A percentile compares a stretch with the other conserved stretches of the same genome.
phyloP scores from a whole-genome alignment of 139 green algal species.

The Chlorella sp. region DNA sequence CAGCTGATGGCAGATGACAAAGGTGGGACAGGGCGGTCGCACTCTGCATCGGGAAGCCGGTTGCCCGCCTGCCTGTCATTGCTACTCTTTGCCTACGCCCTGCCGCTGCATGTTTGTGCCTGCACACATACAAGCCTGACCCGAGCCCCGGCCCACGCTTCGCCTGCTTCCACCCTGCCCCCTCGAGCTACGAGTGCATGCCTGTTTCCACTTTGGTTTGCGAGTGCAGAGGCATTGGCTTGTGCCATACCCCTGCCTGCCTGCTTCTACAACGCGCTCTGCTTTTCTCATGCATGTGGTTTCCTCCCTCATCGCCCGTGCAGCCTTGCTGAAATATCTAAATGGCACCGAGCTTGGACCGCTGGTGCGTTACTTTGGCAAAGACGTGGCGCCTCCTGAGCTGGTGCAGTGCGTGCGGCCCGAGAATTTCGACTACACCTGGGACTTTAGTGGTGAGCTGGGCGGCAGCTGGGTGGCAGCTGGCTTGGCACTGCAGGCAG shows the following conservation, averaged over 20 bases:
- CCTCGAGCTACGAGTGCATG: too few species aligned
- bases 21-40: not conserved
- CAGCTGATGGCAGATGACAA: constrained; percentile 11
- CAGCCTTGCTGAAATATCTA: constrained; percentile 29
- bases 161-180: not conserved
- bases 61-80: too few species aligned
- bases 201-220: not conserved
- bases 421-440: constrained; percentile 1
- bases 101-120: too few species aligned
- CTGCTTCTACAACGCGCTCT: not conserved
- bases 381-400: not conserved
- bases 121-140: too few species aligned
- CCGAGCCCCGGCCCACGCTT: too few species aligned
- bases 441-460: not conserved
- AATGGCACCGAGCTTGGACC: constrained; percentile 1
- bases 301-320: not conserved
- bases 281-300: too few species aligned
- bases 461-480: not conserved
- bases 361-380: constrained; percentile 28
- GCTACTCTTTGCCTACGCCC: too few species aligned
- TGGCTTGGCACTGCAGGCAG: not conserved
- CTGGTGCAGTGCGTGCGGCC: constrained; percentile 29
- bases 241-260: not conserved
- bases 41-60: too few species aligned
- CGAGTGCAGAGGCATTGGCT: not conserved